Percentiles rank a stretch among this genome's conserved stretches.
Evolutionary conservation across 306 rosid species (phyloP).

Genomic region (Cicer pinnatifidum): DNA sequence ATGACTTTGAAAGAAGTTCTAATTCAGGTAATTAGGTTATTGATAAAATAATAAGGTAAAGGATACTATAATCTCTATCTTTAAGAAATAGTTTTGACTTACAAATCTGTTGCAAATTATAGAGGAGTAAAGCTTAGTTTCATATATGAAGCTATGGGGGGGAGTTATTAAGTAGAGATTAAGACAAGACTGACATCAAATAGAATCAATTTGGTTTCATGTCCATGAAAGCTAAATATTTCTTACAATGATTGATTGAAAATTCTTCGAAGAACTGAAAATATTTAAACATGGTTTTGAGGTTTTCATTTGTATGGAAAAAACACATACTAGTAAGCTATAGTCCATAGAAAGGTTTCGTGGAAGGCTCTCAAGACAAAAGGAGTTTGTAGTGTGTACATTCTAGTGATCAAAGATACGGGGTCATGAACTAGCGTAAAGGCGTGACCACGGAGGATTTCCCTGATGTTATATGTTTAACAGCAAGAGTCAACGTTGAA

Average conservation of each 20-base stretch:
- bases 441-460: not conserved
- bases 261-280: not conserved
- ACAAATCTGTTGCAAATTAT: not conserved
- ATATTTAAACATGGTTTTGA: too few species aligned
- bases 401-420: not conserved
- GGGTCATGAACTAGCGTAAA: not conserved
- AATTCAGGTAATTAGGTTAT: conserved; percentile 67
- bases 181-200: not conserved
- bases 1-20: conserved; percentile 68
- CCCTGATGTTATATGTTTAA: too few species aligned
- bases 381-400: not conserved
- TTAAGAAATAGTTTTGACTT: not conserved
- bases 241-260: too few species aligned
- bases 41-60: not conserved
- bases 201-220: not conserved
- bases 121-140: not conserved
- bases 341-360: not conserved
- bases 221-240: not conserved
- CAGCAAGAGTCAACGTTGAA: not conserved
- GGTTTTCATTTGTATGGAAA: not conserved
- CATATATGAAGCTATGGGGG: not conserved
- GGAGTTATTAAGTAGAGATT: not conserved
- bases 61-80: not conserved
- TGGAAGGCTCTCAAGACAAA: not conserved
- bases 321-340: not conserved